A percentile compares a stretch with the other conserved stretches of the same genome.
phyloP scores from a whole-genome alignment of 2,329 filamentous ascomycete species.

The Cordyceps tenuipes region DNA sequence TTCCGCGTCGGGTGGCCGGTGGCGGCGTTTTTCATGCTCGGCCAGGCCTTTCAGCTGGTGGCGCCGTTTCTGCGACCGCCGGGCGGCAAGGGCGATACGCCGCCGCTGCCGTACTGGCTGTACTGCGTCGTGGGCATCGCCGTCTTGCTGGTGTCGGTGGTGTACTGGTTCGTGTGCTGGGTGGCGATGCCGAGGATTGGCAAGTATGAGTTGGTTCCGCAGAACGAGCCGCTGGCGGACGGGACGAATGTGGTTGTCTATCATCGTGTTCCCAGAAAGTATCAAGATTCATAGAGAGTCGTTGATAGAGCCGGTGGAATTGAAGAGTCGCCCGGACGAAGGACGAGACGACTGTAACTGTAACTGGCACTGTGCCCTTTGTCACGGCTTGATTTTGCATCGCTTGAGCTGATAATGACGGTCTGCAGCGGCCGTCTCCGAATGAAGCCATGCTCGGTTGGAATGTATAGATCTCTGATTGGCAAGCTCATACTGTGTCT shows the following conservation, averaged over 20 bases:
- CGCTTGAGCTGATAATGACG: too few species aligned
- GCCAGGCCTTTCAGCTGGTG: slow-evolving; percentile 17
- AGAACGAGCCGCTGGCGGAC: slow-evolving; percentile 16
- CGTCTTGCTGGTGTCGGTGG: slow-evolving; percentile 14
- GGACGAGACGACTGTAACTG: too few species aligned
- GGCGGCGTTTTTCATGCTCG: slow-evolving; percentile 16
- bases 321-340: too few species aligned
- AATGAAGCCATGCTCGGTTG: too few species aligned
- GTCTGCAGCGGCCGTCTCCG: too few species aligned
- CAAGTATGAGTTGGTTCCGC: slow-evolving; percentile 15
- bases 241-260: slow-evolving; percentile 18
- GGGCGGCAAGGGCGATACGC: slow-evolving; percentile 16
- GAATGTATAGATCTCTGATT: too few species aligned
- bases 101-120: slow-evolving; percentile 18
- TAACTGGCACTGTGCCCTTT: too few species aligned
- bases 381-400: too few species aligned
- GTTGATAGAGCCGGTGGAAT: too few species aligned
- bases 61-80: slow-evolving; percentile 17
- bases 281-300: neutral
- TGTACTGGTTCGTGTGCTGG: slow-evolving; percentile 19
- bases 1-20: slow-evolving; percentile 17
- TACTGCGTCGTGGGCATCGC: slow-evolving; percentile 18
- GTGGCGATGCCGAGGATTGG: slow-evolving; percentile 15
- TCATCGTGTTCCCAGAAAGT: slow-evolving; percentile 14
- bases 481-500: too few species aligned